phyloP scores from a whole-genome alignment of 805 yeast genomes.

The Pichia insulana region DNA sequence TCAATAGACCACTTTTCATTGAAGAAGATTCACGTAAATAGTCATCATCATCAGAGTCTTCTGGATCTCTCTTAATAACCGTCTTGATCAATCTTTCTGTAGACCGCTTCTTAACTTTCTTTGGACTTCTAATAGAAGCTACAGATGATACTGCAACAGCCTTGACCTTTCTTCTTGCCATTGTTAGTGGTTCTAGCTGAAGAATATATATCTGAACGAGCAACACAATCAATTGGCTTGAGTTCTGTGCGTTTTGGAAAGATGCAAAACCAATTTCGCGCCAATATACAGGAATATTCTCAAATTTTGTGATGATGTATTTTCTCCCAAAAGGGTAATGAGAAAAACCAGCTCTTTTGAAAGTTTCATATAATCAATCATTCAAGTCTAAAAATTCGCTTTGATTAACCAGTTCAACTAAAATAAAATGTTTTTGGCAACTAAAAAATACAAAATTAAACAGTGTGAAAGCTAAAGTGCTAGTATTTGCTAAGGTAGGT shows the following conservation, averaged over 20 bases:
- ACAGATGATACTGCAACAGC: background rate
- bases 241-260: too few species aligned
- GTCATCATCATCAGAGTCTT: constrained; percentile 5
- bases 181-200: background rate
- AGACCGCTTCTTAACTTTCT: background rate
- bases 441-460: too few species aligned
- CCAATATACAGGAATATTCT: too few species aligned
- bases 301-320: background rate
- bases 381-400: too few species aligned
- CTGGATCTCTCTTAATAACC: constrained; percentile 4
- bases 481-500: too few species aligned
- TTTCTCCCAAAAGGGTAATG: background rate
- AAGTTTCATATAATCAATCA: too few species aligned
- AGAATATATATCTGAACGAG: too few species aligned
- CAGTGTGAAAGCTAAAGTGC: too few species aligned
- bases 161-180: constrained; percentile 7
- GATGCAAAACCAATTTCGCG: too few species aligned
- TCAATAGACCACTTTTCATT: constrained; percentile 27
- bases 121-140: background rate
- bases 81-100: background rate
- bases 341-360: background rate
- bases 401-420: too few species aligned
- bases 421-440: too few species aligned
- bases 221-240: too few species aligned
- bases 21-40: background rate